Conservation (phyloP, 2,329 filamentous ascomycete species). For the Seiridium unicorne region DNA sequence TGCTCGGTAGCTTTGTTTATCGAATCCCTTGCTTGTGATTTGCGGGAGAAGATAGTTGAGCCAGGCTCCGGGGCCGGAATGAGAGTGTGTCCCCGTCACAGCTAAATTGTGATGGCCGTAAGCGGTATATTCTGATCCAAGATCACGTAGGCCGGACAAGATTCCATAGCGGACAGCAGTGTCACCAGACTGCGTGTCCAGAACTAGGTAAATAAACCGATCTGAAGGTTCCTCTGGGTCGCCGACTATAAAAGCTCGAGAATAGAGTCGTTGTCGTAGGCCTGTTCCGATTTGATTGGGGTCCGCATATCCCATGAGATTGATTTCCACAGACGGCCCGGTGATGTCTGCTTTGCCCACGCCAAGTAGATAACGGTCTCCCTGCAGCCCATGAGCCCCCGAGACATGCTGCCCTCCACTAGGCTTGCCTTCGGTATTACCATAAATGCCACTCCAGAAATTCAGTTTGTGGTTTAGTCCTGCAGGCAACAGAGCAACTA, state of each 20-base stretch:
- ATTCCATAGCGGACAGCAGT: slow-evolving; percentile 88
- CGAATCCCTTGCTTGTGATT: slow-evolving; percentile 83
- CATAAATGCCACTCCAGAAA: neutral
- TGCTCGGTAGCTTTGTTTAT: slow-evolving; percentile 81
- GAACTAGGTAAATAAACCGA: slow-evolving; percentile 81
- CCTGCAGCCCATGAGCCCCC: neutral
- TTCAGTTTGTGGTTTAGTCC: neutral
- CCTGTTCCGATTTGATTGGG: slow-evolving; percentile 79
- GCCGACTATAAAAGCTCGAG: slow-evolving; percentile 84
- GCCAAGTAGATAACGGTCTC: slow-evolving; percentile 50
- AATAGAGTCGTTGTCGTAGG: slow-evolving; percentile 83
- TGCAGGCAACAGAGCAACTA: slow-evolving; percentile 1
- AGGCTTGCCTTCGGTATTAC: neutral
- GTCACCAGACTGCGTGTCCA: slow-evolving; percentile 86
- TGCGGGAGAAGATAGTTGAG: slow-evolving; percentile 92
- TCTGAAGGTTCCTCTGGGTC: slow-evolving; percentile 64
- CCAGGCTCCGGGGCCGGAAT: slow-evolving; percentile 90
- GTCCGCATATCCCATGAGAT: slow-evolving; percentile 90
- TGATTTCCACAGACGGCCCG: slow-evolving; percentile 80
- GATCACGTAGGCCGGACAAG: slow-evolving; percentile 64
- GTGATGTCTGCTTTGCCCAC: slow-evolving; percentile 60
- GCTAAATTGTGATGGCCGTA: slow-evolving; percentile 83
- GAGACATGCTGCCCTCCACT: neutral
- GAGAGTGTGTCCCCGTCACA: slow-evolving; percentile 89
- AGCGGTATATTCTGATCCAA: slow-evolving; percentile 70